Evolutionary conservation across 1,284 basidiomycete genomes (phyloP).

Genomic region (Afroboletus lepidellus): DNA sequence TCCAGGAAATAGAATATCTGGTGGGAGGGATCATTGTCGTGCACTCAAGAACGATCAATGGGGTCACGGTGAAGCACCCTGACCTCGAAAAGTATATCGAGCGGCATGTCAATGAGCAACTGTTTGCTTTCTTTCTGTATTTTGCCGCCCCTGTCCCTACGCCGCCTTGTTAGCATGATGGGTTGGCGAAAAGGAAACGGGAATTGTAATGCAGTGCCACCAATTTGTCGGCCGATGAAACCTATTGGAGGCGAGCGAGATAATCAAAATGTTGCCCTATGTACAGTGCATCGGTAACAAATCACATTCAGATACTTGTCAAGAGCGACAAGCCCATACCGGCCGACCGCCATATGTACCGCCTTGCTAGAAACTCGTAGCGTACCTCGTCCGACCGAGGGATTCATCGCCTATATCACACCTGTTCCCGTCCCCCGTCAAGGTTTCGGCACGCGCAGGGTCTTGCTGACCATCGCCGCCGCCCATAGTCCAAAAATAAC

Average conservation of each 20-base stretch:
- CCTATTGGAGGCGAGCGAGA: neutral
- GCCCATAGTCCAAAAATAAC: constrained; percentile 81
- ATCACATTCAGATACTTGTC: constrained; percentile 12
- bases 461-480: constrained; percentile 95
- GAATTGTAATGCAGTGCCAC: too few species aligned
- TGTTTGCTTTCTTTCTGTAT: too few species aligned
- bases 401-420: neutral
- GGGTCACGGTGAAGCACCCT: neutral
- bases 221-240: neutral
- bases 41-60: neutral
- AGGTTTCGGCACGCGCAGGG: constrained; percentile 78
- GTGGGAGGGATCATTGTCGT: neutral
- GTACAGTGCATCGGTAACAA: constrained; percentile 2
- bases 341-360: neutral
- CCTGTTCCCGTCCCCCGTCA: constrained; percentile 30
- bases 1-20: constrained; percentile 38
- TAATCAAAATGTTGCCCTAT: neutral
- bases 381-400: constrained; percentile 3
- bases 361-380: constrained; percentile 2
- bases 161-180: too few species aligned
- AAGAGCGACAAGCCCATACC: constrained; percentile 5
- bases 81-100: constrained; percentile 21
- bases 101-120: constrained; percentile 9
- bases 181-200: too few species aligned
- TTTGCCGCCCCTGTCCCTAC: too few species aligned